Base-by-base conservation (phyloP, 257 asterid genomes). In the Parsonsia alboflavescens region DNA sequence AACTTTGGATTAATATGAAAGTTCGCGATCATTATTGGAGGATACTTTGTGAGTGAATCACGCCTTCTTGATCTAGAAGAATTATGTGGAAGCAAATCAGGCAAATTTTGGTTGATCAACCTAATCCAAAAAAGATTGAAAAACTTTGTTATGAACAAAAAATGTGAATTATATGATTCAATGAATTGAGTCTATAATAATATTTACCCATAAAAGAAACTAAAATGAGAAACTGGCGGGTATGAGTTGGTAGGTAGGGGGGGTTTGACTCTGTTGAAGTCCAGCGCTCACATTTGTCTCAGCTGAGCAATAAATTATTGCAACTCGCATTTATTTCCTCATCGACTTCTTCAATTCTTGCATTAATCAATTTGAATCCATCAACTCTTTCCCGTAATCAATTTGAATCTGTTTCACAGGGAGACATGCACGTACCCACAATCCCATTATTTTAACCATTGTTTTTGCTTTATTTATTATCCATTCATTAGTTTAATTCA, bases 221-320 rank as follows among this genome's bases (percentile, higher is more conserved):
- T 6, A 17, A 52, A n/a, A 52, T 1, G 12, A 22, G 8, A 33
- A 28, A 17, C 5, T 16, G 22, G 22, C 4, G 44, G 30, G 21
- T 39, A 6, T 21, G 56, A 26, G 42, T 54, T 71, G 70, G 71
- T 73, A 58, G 57, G 70, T 2, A n/a, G 9, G 17, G 45, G 10
- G 6, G n/a, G 8, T 24, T 69, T 70, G 77, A 80, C 83, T 80
- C 75, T 6, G 50, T 19, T 63, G 74, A 71, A 72, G 68, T 67
- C 66, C 50, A 21, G 33, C 71, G 12, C 68, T 78, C 77, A 75
- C 76, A 75, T 69, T 79, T 71, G 75, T 80, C 79, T 77, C 76
- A 68, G 84, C 73, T 50, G 36, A 44, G 79, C 78, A 81, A 68
- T 85, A 62, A 83, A 78, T 73, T 75, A 68, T 80, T 73, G 81